These are phyloP conservation scores for Protomyces macrosporus DNA, from an alignment of 1,139 yeast species.

Conservation along the genomic window DNA sequence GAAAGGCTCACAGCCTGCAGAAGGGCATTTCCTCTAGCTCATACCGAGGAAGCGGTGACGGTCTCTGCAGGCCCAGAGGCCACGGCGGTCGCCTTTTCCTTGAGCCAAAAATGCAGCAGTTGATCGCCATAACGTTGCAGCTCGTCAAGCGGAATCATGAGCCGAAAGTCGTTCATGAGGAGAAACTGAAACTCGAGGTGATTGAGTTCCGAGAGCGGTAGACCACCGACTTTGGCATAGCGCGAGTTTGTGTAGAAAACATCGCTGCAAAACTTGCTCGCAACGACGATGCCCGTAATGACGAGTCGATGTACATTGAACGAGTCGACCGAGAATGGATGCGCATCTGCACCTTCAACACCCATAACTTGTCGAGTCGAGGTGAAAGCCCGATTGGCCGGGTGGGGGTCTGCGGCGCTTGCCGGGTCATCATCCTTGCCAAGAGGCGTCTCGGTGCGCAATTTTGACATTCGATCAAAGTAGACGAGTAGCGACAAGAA, in stretches of 20 bases:
- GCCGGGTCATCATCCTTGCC: not conserved
- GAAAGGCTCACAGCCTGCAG: too few species aligned
- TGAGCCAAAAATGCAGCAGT: constrained; percentile 73
- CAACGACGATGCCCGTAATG: constrained; percentile 94
- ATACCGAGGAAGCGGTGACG: too few species aligned
- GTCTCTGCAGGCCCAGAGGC: too few species aligned
- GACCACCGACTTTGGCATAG: constrained; percentile 88
- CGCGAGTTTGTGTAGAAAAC: constrained; percentile 92
- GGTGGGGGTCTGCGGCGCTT: not conserved
- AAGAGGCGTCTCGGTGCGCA: constrained; percentile 21
- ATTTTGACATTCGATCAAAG: constrained; percentile 66
- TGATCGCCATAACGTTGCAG: constrained; percentile 86
- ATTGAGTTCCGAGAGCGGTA: constrained; percentile 88
- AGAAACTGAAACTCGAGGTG: constrained; percentile 87
- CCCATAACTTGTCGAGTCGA: constrained; percentile 30
- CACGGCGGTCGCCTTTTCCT: constrained; percentile 10
- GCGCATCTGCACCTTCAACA: constrained; percentile 30
- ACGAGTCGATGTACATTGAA: constrained; percentile 90
- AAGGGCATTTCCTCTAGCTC: too few species aligned
- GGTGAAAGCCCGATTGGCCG: constrained; percentile 3
- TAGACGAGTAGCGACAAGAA: constrained; percentile 83
- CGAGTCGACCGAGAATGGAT: constrained; percentile 80
- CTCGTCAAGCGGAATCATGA: constrained; percentile 86
- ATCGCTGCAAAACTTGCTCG: constrained; percentile 91
- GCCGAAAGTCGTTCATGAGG: constrained; percentile 72